Evolutionary conservation across 768 basidiomycete species (phyloP).

Genomic region (Rubroboletus pulcherrimus): DNA sequence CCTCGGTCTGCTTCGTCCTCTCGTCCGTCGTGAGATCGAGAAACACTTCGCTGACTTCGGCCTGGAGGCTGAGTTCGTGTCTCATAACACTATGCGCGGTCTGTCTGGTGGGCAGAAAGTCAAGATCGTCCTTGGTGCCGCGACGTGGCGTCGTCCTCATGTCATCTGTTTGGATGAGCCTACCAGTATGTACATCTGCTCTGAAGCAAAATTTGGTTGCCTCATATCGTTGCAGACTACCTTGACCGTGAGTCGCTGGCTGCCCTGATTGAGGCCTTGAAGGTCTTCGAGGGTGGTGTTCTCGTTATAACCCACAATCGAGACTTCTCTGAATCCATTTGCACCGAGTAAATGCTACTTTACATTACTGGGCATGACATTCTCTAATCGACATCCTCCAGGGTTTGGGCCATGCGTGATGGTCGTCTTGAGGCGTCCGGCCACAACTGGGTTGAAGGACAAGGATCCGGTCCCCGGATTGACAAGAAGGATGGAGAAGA

Average conservation of each 20-base stretch:
- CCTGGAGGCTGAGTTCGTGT: conserved; percentile 98
- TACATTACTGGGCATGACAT: neutral
- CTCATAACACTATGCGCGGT: conserved; percentile 99
- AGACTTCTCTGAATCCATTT: conserved; percentile 98
- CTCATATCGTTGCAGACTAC: conserved; percentile 60
- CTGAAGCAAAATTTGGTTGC: neutral
- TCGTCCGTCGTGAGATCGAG: conserved; percentile 98
- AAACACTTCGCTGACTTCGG: conserved; percentile 99
- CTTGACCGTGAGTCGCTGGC: conserved; percentile 99
- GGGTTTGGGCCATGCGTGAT: conserved; percentile 99
- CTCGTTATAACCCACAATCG: conserved; percentile 97
- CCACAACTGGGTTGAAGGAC: conserved; percentile 99
- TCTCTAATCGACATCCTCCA: conserved; percentile 12
- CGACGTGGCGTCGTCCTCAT: conserved; percentile 99
- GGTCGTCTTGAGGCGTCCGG: conserved; percentile 95
- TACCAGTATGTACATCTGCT: conserved; percentile 56
- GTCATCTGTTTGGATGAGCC: conserved; percentile 96
- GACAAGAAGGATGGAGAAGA: conserved; percentile 93
- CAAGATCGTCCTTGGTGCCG: conserved; percentile 97
- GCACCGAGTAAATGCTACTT: conserved; percentile 60
- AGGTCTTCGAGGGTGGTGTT: conserved; percentile 97
- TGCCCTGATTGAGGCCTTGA: conserved; percentile 96
- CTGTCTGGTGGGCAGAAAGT: conserved; percentile 99
- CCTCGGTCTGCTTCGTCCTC: conserved; percentile 89
- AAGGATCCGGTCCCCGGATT: conserved; percentile 91